Conservation (phyloP, 176 grass and related monocot genomes). For the Phyllostachys edulis region DNA sequence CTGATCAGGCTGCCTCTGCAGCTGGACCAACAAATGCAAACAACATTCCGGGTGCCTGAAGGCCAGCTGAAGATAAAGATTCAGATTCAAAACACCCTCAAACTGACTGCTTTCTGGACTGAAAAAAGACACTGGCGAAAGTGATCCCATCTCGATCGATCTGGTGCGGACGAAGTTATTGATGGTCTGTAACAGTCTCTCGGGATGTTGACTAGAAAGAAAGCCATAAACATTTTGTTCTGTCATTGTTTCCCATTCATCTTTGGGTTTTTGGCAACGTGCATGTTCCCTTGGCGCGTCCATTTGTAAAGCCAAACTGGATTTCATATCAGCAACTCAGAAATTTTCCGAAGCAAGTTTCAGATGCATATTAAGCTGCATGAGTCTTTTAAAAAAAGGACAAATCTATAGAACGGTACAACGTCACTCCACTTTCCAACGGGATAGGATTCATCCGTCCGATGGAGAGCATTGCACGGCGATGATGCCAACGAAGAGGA, state of each 20-base stretch:
- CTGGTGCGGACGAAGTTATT: constrained; percentile 52
- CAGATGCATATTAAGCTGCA: neutral
- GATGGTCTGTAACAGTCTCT: constrained; percentile 51
- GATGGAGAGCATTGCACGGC: no score
- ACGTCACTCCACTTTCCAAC: no score
- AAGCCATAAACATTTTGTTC: constrained; percentile 5
- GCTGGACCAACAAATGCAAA: neutral
- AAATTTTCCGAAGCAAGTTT: neutral
- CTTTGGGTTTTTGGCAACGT: neutral
- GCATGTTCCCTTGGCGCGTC: neutral
- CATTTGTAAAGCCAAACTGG: constrained; percentile 19
- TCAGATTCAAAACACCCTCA: constrained; percentile 8
- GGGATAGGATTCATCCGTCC: no score
- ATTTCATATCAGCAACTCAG: neutral
- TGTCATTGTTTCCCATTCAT: constrained; percentile 1
- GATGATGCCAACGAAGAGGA: no score
- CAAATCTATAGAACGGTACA: no score
- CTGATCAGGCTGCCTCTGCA: constrained; percentile 22
- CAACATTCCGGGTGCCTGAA: constrained; percentile 28
- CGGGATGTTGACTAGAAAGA: constrained; percentile 21
- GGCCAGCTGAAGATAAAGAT: neutral
- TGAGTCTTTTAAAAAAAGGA: neutral
- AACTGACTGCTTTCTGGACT: constrained; percentile 6
- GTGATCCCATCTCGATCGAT: constrained; percentile 26
- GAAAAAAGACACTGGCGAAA: neutral